Evolutionary conservation across 768 basidiomycete species (phyloP).

Genomic region (Ramaria sp.): DNA sequence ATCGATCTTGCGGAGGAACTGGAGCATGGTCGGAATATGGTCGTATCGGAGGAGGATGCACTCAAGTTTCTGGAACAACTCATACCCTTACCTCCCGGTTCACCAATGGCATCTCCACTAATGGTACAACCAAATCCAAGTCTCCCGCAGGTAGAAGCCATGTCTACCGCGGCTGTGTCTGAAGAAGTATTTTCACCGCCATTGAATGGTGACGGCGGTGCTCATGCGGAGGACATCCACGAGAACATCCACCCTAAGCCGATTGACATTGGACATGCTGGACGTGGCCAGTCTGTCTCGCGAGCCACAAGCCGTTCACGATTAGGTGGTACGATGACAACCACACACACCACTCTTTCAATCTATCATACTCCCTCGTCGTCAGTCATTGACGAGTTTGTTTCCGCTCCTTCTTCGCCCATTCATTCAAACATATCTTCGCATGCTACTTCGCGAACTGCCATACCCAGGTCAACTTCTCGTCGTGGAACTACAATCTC

Average conservation of each 20-base stretch:
- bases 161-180: not conserved
- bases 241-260: not conserved
- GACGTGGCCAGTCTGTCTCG: slow-evolving; percentile 22
- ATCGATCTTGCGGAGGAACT: slow-evolving; percentile 37
- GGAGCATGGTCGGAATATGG: slow-evolving; percentile 13
- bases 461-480: slow-evolving; percentile 17
- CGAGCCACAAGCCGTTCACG: slow-evolving; percentile 35
- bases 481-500: slow-evolving; percentile 25
- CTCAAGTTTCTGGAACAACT: slow-evolving; percentile 44
- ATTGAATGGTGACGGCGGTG: not conserved
- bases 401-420: slow-evolving; percentile 53
- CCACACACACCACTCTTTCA: slow-evolving; percentile 45
- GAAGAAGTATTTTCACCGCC: not conserved
- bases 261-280: slow-evolving; percentile 3
- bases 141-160: not conserved
- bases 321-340: slow-evolving; percentile 42
- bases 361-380: slow-evolving; percentile 74
- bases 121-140: not conserved
- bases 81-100: slow-evolving; percentile 28
- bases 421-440: slow-evolving; percentile 22
- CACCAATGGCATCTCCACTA: slow-evolving; percentile 2
- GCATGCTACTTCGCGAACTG: slow-evolving; percentile 14
- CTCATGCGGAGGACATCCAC: no score
- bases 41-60: slow-evolving; percentile 32
- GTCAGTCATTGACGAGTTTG: slow-evolving; percentile 53